phyloP scores from a whole-genome alignment of 106 monocot genomes.

The Dendrobium nobile region DNA sequence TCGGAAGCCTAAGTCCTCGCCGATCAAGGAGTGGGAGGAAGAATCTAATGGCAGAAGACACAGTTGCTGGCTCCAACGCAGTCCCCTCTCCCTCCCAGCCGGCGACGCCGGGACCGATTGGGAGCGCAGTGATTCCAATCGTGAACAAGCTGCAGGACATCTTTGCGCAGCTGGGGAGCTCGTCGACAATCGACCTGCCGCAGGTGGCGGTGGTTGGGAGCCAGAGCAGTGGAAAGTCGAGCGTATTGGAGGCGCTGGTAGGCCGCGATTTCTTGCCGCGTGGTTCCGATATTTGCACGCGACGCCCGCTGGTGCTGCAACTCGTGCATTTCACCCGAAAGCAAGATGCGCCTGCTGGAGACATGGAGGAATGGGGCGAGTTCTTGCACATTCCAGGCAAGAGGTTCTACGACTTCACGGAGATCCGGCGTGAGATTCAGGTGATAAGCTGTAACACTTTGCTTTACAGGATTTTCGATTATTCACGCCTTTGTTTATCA shows the following conservation, averaged over 20 bases:
- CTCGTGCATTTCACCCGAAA: constrained; percentile 39
- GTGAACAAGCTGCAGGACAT: constrained; percentile 89
- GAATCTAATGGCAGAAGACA: constrained; percentile 25
- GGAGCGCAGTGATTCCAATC: constrained; percentile 64
- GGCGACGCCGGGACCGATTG: constrained; percentile 27
- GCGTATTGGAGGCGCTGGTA: constrained; percentile 91
- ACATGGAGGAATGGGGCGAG: constrained; percentile 60
- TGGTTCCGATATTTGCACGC: constrained; percentile 74
- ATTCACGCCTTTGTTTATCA: background rate
- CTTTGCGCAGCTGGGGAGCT: constrained; percentile 68
- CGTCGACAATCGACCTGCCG: constrained; percentile 72
- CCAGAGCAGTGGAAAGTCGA: constrained; percentile 99
- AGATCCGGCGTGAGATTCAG: constrained; percentile 76
- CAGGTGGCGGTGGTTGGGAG: constrained; percentile 94
- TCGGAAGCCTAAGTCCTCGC: background rate
- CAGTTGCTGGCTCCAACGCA: background rate
- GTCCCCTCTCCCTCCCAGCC: background rate
- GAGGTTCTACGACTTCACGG: constrained; percentile 64
- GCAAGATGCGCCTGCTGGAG: constrained; percentile 2
- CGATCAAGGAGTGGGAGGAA: background rate
- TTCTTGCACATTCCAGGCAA: constrained; percentile 74
- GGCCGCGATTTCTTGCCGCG: constrained; percentile 89
- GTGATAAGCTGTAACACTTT: constrained; percentile 12
- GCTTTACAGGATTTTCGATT: background rate
- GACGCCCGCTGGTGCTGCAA: constrained; percentile 86